A percentile compares a stretch with the other conserved stretches of the same genome.
Conservation (phyloP, 352 stramenopile genomes). For the Globisporangium perplexum region DNA sequence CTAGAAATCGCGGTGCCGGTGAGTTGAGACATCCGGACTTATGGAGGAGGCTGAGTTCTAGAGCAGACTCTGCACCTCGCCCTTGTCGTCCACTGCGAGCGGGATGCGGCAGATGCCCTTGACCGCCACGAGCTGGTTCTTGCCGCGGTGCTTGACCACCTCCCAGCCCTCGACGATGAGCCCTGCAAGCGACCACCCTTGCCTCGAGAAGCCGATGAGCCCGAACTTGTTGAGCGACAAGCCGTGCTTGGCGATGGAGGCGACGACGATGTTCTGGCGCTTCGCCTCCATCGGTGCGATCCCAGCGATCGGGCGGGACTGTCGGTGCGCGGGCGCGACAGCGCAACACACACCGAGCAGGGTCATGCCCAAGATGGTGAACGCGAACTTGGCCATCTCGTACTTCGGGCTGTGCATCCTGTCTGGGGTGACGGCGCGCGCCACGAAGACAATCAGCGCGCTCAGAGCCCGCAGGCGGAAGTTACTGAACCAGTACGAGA, state of each 20-base stretch:
- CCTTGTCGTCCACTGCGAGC: slow-evolving; percentile 4
- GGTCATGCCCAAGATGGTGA: slow-evolving; percentile 7
- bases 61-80: slow-evolving; percentile 6
- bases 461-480: slow-evolving; percentile 12
- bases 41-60: too few species aligned
- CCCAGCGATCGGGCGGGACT: not conserved
- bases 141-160: slow-evolving; percentile 11
- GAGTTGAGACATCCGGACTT: too few species aligned
- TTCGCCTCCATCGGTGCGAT: slow-evolving; percentile 10
- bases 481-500: slow-evolving; percentile 19
- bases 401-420: slow-evolving; percentile 17
- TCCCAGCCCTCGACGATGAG: slow-evolving; percentile 30
- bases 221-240: slow-evolving; percentile 25
- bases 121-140: slow-evolving; percentile 8
- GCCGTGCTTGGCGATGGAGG: slow-evolving; percentile 14
- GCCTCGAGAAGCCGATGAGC: slow-evolving; percentile 19
- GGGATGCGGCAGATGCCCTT: slow-evolving; percentile 14
- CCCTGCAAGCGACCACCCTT: slow-evolving; percentile 22
- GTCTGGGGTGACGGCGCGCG: slow-evolving; percentile 15
- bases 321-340: slow-evolving; percentile 2
- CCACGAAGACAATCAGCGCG: slow-evolving; percentile 11
- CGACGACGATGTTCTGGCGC: slow-evolving; percentile 16
- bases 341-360: slow-evolving; percentile 11
- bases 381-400: slow-evolving; percentile 20
- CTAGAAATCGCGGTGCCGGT: too few species aligned